Conservation (phyloP, 1,284 basidiomycete genomes). For the Coniferiporia sulphurascens region DNA sequence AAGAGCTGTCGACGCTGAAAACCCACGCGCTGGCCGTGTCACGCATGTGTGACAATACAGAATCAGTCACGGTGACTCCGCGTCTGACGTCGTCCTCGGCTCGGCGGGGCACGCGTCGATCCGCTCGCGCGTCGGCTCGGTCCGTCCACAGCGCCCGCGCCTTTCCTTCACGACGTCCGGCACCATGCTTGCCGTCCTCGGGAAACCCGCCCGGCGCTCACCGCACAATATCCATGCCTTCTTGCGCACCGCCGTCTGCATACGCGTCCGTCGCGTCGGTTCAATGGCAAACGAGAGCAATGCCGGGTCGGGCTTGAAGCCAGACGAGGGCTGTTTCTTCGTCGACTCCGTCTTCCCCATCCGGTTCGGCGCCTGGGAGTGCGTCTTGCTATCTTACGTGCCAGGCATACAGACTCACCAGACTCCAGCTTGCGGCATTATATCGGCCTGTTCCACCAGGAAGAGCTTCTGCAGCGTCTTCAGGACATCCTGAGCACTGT, state of each 20-base stretch:
- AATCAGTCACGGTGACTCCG: not conserved
- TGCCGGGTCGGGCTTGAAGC: not conserved
- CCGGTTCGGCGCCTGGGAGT: conserved; percentile 49
- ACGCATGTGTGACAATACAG: not conserved
- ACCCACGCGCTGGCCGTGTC: not conserved
- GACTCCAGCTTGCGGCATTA: conserved; percentile 52
- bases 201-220: not conserved
- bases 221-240: not conserved
- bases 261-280: not conserved
- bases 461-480: conserved; percentile 46
- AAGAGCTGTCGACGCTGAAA: not conserved
- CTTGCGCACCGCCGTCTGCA: not conserved
- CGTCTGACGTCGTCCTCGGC: not conserved
- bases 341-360: conserved; percentile 57
- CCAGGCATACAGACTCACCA: not conserved
- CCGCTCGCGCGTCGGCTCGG: not conserved
- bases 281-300: not conserved
- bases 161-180: not conserved
- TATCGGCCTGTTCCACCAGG: conserved; percentile 52
- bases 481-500: conserved; percentile 45
- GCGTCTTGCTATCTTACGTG: conserved; percentile 23
- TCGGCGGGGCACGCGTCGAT: not conserved
- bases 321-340: conserved; percentile 43
- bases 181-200: not conserved
- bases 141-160: not conserved